Percentiles rank a stretch among this genome's conserved stretches.
These are phyloP conservation scores for Yamadazyma dushanensis DNA, from an alignment of 1,139 yeast species.

Conservation along the genomic window DNA sequence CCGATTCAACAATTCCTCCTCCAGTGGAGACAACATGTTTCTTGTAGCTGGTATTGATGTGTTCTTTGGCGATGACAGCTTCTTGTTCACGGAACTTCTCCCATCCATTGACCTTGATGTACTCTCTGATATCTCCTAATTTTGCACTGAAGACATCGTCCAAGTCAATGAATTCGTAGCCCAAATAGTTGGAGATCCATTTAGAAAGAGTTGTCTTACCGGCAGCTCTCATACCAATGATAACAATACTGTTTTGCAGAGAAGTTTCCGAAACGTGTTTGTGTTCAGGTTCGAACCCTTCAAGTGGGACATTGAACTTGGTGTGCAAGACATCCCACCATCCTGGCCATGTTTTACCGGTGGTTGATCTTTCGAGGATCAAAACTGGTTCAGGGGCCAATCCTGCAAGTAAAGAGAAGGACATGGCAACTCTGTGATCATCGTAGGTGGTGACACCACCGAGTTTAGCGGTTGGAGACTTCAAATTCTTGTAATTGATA, in stretches of 20 bases:
- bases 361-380: slow-evolving; percentile 85
- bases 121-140: slow-evolving; percentile 62
- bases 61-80: slow-evolving; percentile 54
- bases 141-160: slow-evolving; percentile 69
- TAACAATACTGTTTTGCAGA: slow-evolving; percentile 61
- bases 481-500: slow-evolving; percentile 44
- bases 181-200: slow-evolving; percentile 74
- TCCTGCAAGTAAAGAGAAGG: slow-evolving; percentile 82
- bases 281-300: slow-evolving; percentile 60
- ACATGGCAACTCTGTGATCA: slow-evolving; percentile 98
- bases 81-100: slow-evolving; percentile 77
- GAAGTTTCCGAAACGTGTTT: slow-evolving; percentile 22
- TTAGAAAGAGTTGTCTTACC: slow-evolving; percentile 88
- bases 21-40: slow-evolving; percentile 88
- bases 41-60: slow-evolving; percentile 45
- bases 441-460: slow-evolving; percentile 78
- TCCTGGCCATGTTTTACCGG: slow-evolving; percentile 99
- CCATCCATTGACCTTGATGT: slow-evolving; percentile 78
- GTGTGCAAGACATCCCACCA: slow-evolving; percentile 96
- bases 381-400: slow-evolving; percentile 57
- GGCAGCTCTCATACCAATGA: slow-evolving; percentile 98
- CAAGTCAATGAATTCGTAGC: slow-evolving; percentile 73
- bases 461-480: slow-evolving; percentile 45
- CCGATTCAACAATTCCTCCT: slow-evolving; percentile 90
- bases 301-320: slow-evolving; percentile 60